Conservation (phyloP, 2,329 filamentous ascomycete genomes). For the Drechslera avenae region DNA sequence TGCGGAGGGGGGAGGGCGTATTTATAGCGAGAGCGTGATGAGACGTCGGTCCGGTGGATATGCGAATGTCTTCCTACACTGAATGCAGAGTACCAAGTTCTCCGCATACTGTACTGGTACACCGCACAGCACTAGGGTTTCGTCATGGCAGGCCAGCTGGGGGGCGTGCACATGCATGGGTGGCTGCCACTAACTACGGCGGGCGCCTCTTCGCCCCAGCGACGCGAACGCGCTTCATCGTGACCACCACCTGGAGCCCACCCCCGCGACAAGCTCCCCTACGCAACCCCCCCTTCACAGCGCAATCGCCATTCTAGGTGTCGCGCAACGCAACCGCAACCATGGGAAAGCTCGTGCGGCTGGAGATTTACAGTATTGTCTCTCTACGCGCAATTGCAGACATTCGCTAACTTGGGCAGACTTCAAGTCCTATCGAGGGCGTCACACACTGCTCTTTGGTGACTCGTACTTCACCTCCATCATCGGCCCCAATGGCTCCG, state of each 20-base stretch:
- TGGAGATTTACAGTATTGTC: slow-evolving; percentile 85
- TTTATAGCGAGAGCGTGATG: neutral
- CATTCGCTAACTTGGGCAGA: slow-evolving; percentile 59
- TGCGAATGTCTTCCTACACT: too few relatives aligned
- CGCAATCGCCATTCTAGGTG: slow-evolving; percentile 18
- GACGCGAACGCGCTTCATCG: slow-evolving; percentile 23
- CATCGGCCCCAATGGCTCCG: slow-evolving; percentile 98
- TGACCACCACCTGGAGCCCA: slow-evolving; percentile 6
- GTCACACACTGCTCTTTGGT: slow-evolving; percentile 91
- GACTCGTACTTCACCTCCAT: slow-evolving; percentile 99
- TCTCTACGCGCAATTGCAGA: slow-evolving; percentile 7
- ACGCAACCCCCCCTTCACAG: slow-evolving; percentile 6
- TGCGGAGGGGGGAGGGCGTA: too few relatives aligned
- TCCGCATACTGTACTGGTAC: too few relatives aligned
- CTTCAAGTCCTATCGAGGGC: slow-evolving; percentile 99
- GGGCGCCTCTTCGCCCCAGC: slow-evolving; percentile 9
- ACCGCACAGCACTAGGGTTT: slow-evolving; percentile 13
- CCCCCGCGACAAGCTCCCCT: slow-evolving; percentile 9
- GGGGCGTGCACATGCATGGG: neutral
- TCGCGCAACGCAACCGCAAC: slow-evolving; percentile 24
- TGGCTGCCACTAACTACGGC: slow-evolving; percentile 29
- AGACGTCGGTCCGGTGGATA: neutral
- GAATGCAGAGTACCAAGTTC: neutral
- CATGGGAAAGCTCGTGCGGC: slow-evolving; percentile 95
- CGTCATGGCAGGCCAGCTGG: slow-evolving; percentile 27